Evolutionary conservation across 352 stramenopile genomes (phyloP).

Genomic region (Globisporangium iwayamae): DNA sequence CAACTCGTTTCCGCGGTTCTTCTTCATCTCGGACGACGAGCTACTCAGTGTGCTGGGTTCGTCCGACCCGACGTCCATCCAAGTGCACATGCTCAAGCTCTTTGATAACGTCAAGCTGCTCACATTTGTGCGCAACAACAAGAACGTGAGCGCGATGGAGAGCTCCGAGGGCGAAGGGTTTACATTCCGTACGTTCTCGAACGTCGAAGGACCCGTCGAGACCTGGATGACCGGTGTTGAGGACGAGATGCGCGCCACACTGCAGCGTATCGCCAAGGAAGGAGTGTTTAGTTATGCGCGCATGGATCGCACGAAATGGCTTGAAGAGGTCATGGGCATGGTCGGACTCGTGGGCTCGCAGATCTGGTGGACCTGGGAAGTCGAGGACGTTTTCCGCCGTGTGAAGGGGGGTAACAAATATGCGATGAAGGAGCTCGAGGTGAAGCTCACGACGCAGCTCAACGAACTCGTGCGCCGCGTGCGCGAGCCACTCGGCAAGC

Average conservation of each 20-base stretch:
- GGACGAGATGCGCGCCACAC: conserved; percentile 84
- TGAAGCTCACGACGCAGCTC: conserved; percentile 86
- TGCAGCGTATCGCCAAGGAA: conserved; percentile 91
- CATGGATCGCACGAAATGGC: conserved; percentile 83
- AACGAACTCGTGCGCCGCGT: conserved; percentile 91
- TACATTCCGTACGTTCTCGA: conserved; percentile 65
- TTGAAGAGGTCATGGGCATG: conserved; percentile 90
- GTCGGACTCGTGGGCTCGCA: conserved; percentile 90
- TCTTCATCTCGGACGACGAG: conserved; percentile 95
- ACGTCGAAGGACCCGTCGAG: conserved; percentile 90
- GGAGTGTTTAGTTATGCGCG: conserved; percentile 91
- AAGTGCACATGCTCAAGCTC: conserved; percentile 94
- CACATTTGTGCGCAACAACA: conserved; percentile 87
- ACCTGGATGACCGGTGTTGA: conserved; percentile 92
- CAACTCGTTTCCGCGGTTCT: conserved; percentile 92
- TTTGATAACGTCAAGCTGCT: conserved; percentile 95
- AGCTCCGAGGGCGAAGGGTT: conserved; percentile 91
- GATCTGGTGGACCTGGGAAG: conserved; percentile 94
- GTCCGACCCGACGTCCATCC: conserved; percentile 89
- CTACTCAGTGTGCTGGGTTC: conserved; percentile 89
- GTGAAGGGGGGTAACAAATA: conserved; percentile 91
- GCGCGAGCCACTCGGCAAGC: conserved; percentile 77
- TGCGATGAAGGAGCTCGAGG: conserved; percentile 91
- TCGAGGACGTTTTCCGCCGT: conserved; percentile 91
- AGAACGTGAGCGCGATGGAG: conserved; percentile 88